Conservation (phyloP, 2,329 filamentous ascomycete genomes). For the Epichloe gansuensis region DNA sequence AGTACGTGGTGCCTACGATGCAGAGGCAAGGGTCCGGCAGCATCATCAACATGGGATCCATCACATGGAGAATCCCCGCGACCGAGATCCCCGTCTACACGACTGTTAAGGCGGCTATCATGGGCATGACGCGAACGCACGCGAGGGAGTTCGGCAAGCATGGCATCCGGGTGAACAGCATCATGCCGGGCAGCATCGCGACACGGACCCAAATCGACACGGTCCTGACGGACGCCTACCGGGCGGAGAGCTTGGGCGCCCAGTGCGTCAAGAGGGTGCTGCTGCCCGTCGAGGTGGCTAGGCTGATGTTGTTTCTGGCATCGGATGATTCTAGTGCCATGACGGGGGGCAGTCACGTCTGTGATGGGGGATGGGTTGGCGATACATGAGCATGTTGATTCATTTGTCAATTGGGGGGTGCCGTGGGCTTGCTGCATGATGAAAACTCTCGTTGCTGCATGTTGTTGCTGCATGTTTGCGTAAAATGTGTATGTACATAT, state of each 20-base stretch:
- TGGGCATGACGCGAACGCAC: constrained; percentile 43
- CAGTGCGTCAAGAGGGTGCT: constrained; percentile 31
- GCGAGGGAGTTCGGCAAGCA: constrained; percentile 37
- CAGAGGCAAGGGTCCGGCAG: constrained; percentile 25
- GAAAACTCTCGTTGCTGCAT: no score
- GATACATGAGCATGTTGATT: background rate
- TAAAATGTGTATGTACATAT: no score
- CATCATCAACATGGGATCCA: constrained; percentile 42
- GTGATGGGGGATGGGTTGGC: constrained; percentile 21
- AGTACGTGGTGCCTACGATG: constrained; percentile 56
- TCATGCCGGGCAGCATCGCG: constrained; percentile 35
- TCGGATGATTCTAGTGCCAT: constrained; percentile 34
- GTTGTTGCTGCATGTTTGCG: no score
- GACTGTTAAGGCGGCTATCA: constrained; percentile 39
- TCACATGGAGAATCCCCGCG: constrained; percentile 31
- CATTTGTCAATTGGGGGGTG: no score
- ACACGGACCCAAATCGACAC: constrained; percentile 31
- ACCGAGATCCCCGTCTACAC: constrained; percentile 34
- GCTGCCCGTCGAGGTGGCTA: constrained; percentile 30
- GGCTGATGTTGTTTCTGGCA: constrained; percentile 31
- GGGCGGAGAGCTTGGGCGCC: constrained; percentile 23
- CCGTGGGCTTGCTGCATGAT: no score
- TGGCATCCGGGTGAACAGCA: constrained; percentile 34
- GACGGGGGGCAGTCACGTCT: constrained; percentile 28
- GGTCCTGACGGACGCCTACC: constrained; percentile 29